phyloP scores from a whole-genome alignment of 176 grass and related monocot genomes.

The Musa schizocarpa region DNA sequence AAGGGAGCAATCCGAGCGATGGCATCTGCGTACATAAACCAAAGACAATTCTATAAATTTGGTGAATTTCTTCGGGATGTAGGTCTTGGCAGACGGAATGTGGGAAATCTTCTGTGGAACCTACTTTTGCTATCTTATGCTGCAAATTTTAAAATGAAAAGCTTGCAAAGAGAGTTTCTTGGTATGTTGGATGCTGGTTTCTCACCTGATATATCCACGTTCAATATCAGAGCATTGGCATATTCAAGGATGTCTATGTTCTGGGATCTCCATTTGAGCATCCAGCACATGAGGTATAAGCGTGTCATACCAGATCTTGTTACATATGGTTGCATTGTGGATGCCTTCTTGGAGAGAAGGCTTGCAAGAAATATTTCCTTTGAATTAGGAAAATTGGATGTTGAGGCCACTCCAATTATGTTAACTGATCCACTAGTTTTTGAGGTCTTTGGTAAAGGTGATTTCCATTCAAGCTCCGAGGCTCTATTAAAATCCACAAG shows the following conservation, averaged over 20 bases:
- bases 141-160: slow-evolving; percentile 94
- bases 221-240: slow-evolving; percentile 57
- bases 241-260: slow-evolving; percentile 95
- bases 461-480: slow-evolving; percentile 67
- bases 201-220: slow-evolving; percentile 66
- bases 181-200: slow-evolving; percentile 64
- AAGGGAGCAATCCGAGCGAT: slow-evolving; percentile 37
- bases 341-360: slow-evolving; percentile 67
- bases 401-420: slow-evolving; percentile 25
- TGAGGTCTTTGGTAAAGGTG: slow-evolving; percentile 71
- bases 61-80: slow-evolving; percentile 49
- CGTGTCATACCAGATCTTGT: slow-evolving; percentile 58
- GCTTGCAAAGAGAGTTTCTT: slow-evolving; percentile 74
- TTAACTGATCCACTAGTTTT: slow-evolving; percentile 55
- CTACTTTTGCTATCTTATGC: slow-evolving; percentile 78
- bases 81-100: slow-evolving; percentile 45
- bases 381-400: slow-evolving; percentile 43
- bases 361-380: slow-evolving; percentile 58
- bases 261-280: slow-evolving; percentile 87
- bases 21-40: slow-evolving; percentile 49
- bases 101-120: slow-evolving; percentile 76
- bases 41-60: slow-evolving; percentile 60
- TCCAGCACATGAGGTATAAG: slow-evolving; percentile 72
- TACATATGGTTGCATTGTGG: slow-evolving; percentile 68
- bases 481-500: slow-evolving; percentile 36